A percentile compares a stretch with the other conserved stretches of the same genome.
Conservation (phyloP, 139 green algal genomes). For the Tetraselmis chui region DNA sequence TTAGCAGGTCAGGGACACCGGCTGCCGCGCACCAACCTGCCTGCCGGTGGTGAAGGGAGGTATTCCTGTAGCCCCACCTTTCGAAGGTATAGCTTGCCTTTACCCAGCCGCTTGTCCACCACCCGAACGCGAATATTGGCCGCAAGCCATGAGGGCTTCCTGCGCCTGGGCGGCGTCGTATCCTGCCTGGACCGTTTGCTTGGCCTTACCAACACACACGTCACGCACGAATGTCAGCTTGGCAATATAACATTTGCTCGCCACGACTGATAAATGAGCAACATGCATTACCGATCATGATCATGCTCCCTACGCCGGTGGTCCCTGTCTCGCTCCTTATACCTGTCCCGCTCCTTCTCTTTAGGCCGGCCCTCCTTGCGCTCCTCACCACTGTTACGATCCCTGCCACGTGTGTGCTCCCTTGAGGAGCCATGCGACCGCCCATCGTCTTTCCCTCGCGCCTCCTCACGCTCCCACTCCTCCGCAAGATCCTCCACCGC, state of each 20-base stretch:
- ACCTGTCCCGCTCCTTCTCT: not conserved
- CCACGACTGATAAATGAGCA: too few species aligned
- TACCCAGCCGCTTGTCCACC: constrained; percentile 54
- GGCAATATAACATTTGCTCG: too few species aligned
- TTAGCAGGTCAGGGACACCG: too few species aligned
- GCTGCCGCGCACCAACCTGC: not conserved
- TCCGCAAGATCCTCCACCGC: constrained; percentile 39
- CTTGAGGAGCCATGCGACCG: too few species aligned
- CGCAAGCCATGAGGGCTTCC: not conserved
- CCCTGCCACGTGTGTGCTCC: too few species aligned
- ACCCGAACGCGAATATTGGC: constrained; percentile 39
- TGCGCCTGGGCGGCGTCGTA: not conserved
- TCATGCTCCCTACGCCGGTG: too few species aligned
- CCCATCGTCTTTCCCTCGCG: not conserved
- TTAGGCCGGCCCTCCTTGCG: not conserved
- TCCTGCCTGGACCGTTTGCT: not conserved
- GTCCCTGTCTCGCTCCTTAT: not conserved
- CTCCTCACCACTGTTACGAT: too few species aligned
- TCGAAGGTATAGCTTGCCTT: constrained; percentile 64
- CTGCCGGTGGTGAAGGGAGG: not conserved
- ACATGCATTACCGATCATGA: too few species aligned
- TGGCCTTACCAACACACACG: too few species aligned
- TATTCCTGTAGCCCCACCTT: constrained; percentile 27
- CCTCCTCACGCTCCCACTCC: constrained; percentile 8
- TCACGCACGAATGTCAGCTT: too few species aligned